Percentiles rank a stretch among this genome's conserved stretches.
phyloP scores from a whole-genome alignment of 139 green algal genomes.

The Haematococcus lacustris region DNA sequence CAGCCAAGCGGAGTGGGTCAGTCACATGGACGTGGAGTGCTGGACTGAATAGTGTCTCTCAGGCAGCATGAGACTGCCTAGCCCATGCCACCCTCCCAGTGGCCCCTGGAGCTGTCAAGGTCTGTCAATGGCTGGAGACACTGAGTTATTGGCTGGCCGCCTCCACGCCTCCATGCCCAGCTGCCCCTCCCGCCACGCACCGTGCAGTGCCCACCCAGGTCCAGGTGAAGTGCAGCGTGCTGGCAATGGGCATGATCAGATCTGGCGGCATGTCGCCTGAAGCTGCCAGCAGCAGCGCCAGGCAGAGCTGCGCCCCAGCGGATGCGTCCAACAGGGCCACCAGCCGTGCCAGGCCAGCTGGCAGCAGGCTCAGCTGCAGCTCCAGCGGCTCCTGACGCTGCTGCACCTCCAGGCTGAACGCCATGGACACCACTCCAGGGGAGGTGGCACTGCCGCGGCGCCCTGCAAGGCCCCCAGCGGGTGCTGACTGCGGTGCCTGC shows the following conservation, averaged over 20 bases:
- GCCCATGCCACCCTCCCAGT: too few relatives aligned
- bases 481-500: too few relatives aligned
- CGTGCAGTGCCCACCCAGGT: slow-evolving; percentile 13
- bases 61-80: too few relatives aligned
- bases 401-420: background rate
- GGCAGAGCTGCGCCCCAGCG: slow-evolving; percentile 15
- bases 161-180: background rate
- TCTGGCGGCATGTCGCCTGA: slow-evolving; percentile 43
- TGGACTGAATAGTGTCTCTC: too few relatives aligned
- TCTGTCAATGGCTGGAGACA: too few relatives aligned
- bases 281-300: slow-evolving; percentile 33
- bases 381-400: background rate
- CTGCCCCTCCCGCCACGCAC: slow-evolving; percentile 1
- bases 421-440: too few relatives aligned
- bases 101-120: too few relatives aligned
- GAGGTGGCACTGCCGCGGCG: too few relatives aligned
- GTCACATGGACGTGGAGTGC: too few relatives aligned
- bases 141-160: too few relatives aligned
- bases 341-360: slow-evolving; percentile 5
- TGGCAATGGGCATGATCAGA: slow-evolving; percentile 31
- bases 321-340: slow-evolving; percentile 6
- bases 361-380: background rate
- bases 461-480: too few relatives aligned
- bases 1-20: too few relatives aligned
- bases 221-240: slow-evolving; percentile 36